A percentile compares a stretch with the other conserved stretches of the same genome.
Conservation (phyloP, 1,284 basidiomycete genomes). For the Ustilago tritici region DNA sequence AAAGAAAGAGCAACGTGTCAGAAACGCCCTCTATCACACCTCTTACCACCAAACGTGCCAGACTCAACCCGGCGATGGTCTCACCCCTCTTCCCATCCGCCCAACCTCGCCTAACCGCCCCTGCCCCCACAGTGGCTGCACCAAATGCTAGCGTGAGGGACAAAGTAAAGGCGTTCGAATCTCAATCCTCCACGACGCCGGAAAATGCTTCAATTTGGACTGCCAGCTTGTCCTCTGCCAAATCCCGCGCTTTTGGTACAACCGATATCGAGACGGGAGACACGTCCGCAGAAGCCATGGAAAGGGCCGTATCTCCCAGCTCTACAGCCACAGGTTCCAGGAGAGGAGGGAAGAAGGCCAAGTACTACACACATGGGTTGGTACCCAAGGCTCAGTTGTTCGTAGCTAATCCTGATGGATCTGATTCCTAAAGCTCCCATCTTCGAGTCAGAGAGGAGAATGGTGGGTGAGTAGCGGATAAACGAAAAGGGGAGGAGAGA, state of each 20-base stretch:
- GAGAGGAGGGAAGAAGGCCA: conserved; percentile 6
- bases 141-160: conserved; percentile 42
- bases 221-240: conserved; percentile 25
- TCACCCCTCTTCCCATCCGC: conserved; percentile 49
- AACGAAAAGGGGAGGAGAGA: not conserved
- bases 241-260: conserved; percentile 1
- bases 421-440: not conserved
- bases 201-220: conserved; percentile 24
- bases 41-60: conserved; percentile 58
- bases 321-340: not conserved
- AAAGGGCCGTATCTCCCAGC: conserved; percentile 11
- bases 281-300: not conserved
- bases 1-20: conserved; percentile 29
- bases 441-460: not conserved
- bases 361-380: conserved; percentile 32
- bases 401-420: conserved; percentile 59
- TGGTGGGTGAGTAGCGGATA: not conserved
- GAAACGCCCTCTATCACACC: conserved; percentile 61
- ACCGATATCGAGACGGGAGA: not conserved
- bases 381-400: conserved; percentile 59
- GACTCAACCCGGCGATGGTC: conserved; percentile 53
- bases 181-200: not conserved
- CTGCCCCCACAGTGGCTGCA: not conserved
- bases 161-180: conserved; percentile 55
- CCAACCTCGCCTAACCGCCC: not conserved